phyloP scores from a whole-genome alignment of 306 rosid genomes.

The Chamaecrista fasciculata region DNA sequence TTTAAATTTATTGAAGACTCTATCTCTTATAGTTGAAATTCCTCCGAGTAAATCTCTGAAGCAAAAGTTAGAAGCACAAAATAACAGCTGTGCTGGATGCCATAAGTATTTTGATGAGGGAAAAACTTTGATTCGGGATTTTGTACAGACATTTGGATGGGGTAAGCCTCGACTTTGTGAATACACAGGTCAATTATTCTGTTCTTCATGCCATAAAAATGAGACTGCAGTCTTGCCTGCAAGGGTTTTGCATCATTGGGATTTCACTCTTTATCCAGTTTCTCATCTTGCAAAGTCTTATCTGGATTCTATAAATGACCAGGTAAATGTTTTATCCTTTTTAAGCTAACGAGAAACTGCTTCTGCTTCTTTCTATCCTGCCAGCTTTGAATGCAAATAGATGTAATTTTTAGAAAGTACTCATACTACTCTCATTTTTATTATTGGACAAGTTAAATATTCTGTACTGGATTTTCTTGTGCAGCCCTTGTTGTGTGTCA shows the following conservation, averaged over 20 bases:
- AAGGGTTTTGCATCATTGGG: conserved; percentile 93
- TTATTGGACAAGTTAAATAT: neutral
- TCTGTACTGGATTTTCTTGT: conserved; percentile 34
- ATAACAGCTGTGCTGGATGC: conserved; percentile 88
- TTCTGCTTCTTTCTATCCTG: conserved; percentile 9
- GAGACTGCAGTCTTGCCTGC: conserved; percentile 90
- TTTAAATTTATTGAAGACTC: conserved; percentile 67
- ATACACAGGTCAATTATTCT: conserved; percentile 84
- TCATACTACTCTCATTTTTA: neutral
- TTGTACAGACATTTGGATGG: conserved; percentile 90
- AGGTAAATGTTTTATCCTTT: conserved; percentile 49
- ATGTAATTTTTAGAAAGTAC: conserved; percentile 6
- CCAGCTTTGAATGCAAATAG: neutral
- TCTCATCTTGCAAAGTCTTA: conserved; percentile 89
- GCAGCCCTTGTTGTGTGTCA: conserved; percentile 99
- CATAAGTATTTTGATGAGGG: conserved; percentile 82
- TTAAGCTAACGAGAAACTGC: conserved; percentile 9
- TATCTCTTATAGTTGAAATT: conserved; percentile 84
- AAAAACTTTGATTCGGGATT: conserved; percentile 64
- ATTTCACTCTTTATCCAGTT: conserved; percentile 68
- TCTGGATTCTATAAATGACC: conserved; percentile 89
- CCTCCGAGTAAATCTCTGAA: conserved; percentile 67
- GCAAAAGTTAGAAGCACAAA: conserved; percentile 88
- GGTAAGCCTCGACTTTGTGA: conserved; percentile 94
- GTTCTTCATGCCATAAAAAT: conserved; percentile 89